Evolutionary conservation across 805 yeast genomes (phyloP).

Genomic region (Ogataea polymorpha): DNA sequence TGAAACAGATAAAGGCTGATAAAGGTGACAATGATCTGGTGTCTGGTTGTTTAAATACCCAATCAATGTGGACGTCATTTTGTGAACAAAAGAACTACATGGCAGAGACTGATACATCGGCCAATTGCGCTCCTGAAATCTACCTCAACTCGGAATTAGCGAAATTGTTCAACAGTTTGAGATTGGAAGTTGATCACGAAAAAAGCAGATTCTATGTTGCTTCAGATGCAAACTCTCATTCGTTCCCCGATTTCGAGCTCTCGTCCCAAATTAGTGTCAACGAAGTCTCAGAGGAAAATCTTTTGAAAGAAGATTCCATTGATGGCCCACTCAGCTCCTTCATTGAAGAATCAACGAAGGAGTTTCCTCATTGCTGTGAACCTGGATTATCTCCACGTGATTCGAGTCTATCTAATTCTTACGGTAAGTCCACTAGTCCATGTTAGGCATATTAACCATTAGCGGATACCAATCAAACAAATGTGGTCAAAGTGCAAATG

Average conservation of each 20-base stretch:
- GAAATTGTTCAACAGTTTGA: constrained; percentile 15
- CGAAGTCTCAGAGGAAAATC: background rate
- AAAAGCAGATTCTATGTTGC: constrained; percentile 14
- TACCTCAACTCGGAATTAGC: constrained; percentile 21
- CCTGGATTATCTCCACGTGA: constrained; percentile 2
- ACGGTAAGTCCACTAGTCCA: too few species aligned
- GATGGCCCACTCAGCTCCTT: constrained; percentile 18
- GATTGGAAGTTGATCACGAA: constrained; percentile 10
- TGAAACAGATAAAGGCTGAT: background rate
- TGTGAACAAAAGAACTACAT: too few species aligned
- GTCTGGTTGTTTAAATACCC: too few species aligned
- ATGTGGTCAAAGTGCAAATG: constrained; percentile 5
- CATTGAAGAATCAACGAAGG: constrained; percentile 15
- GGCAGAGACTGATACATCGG: background rate
- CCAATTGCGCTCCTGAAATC: constrained; percentile 18
- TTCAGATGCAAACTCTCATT: constrained; percentile 7
- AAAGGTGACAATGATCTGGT: background rate
- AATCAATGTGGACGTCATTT: too few species aligned
- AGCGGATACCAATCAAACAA: background rate
- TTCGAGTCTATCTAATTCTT: constrained; percentile 3
- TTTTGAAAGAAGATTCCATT: constrained; percentile 1
- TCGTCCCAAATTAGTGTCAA: constrained; percentile 9
- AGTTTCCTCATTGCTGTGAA: constrained; percentile 1
- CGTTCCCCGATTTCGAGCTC: constrained; percentile 20
- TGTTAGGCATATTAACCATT: background rate